Conservation (phyloP, 257 asterid species). For the Knoxia roxburghii region DNA sequence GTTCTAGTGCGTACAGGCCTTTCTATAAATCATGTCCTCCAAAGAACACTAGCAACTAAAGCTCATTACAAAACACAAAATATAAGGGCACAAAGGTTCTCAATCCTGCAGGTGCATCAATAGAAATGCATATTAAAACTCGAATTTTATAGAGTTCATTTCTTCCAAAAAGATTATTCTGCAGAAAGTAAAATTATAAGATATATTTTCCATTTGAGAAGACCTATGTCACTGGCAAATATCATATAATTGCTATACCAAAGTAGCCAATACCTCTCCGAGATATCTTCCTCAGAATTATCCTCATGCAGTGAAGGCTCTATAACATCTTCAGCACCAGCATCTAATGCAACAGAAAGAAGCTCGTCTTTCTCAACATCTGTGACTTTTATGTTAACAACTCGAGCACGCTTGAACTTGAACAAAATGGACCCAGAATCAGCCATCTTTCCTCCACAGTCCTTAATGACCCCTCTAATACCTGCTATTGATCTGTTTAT, state of each 20-base stretch:
- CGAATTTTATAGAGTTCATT: background rate
- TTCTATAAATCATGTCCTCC: background rate
- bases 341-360: constrained; percentile 75
- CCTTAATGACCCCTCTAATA: constrained; percentile 68
- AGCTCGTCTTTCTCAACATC: constrained; percentile 66
- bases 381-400: constrained; percentile 54
- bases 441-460: constrained; percentile 86
- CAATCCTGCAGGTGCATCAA: background rate
- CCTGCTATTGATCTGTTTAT: constrained; percentile 70
- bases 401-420: constrained; percentile 75
- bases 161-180: background rate
- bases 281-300: constrained; percentile 55
- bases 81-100: background rate
- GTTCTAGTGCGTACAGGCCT: background rate
- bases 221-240: background rate
- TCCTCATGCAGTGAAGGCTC: constrained; percentile 65
- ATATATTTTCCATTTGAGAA: background rate
- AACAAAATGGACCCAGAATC: constrained; percentile 93
- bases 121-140: background rate
- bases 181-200: background rate
- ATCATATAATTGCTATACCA: background rate
- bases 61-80: background rate
- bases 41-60: background rate
- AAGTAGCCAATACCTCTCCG: constrained; percentile 44
- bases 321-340: constrained; percentile 84